Evolutionary conservation across 495 filamentous ascomycete genomes (phyloP).

Genomic region (Xylaria curta): DNA sequence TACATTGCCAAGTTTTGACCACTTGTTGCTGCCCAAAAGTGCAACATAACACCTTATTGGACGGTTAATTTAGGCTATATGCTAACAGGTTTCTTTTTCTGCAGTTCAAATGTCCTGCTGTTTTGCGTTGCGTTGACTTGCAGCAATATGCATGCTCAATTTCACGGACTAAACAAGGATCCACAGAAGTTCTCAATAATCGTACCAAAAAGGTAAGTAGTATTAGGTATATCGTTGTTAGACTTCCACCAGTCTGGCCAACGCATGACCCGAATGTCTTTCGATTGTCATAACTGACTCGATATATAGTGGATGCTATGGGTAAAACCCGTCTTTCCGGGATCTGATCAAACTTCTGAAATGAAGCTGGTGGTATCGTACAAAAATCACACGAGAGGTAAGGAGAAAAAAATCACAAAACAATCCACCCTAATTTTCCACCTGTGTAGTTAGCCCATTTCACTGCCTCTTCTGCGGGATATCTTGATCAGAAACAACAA

Average conservation of each 20-base stretch:
- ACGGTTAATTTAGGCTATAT: neutral
- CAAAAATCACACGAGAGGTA: neutral
- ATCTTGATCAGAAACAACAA: neutral
- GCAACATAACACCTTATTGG: neutral
- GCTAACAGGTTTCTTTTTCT: neutral
- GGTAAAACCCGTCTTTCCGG: neutral
- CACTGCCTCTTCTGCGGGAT: neutral
- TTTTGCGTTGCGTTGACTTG: neutral
- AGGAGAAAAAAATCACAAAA: slow-evolving; percentile 5
- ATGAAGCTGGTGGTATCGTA: slow-evolving; percentile 16
- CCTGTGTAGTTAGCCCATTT: slow-evolving; percentile 5
- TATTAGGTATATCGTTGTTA: neutral
- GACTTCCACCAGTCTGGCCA: slow-evolving; percentile 12
- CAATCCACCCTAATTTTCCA: neutral
- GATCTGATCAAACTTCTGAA: neutral
- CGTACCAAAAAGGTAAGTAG: neutral
- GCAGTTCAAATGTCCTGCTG: neutral
- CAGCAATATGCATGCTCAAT: neutral
- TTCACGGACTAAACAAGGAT: neutral
- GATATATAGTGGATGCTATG: slow-evolving; percentile 2
- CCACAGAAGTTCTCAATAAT: neutral
- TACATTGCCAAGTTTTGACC: neutral
- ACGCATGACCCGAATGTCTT: neutral
- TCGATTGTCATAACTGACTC: slow-evolving; percentile 2
- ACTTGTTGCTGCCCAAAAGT: neutral